phyloP scores from a whole-genome alignment of 129 eudicot species.

The Lonicera japonica region DNA sequence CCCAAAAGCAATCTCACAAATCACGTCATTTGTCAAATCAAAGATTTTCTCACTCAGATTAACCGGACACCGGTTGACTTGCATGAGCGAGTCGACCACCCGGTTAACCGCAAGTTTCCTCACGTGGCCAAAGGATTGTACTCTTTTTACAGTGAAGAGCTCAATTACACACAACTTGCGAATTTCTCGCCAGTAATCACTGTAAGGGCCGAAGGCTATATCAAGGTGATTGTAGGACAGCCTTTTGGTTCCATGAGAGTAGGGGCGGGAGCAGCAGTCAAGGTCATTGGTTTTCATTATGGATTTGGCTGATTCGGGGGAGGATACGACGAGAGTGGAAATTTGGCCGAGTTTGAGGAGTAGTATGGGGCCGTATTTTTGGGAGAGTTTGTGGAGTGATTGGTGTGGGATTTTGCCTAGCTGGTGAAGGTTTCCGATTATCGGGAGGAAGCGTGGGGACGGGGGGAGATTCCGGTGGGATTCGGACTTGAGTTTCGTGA shows the following conservation, averaged over 20 bases:
- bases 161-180: slow-evolving; percentile 25
- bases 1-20: slow-evolving; percentile 19
- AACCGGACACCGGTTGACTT: not conserved
- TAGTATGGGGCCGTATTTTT: slow-evolving; percentile 28
- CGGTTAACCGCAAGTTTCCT: slow-evolving; percentile 10
- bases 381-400: slow-evolving; percentile 19
- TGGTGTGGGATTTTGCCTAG: slow-evolving; percentile 15
- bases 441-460: slow-evolving; percentile 29
- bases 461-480: slow-evolving; percentile 21
- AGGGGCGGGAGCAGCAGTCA: slow-evolving; percentile 18
- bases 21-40: not conserved
- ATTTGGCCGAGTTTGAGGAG: slow-evolving; percentile 18
- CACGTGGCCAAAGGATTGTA: slow-evolving; percentile 6
- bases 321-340: slow-evolving; percentile 24
- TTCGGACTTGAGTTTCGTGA: not conserved
- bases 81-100: slow-evolving; percentile 1
- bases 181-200: slow-evolving; percentile 31
- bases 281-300: slow-evolving; percentile 26
- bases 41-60: slow-evolving; percentile 4
- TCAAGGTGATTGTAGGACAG: slow-evolving; percentile 14
- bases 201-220: slow-evolving; percentile 28
- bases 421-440: slow-evolving; percentile 41
- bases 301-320: slow-evolving; percentile 22
- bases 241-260: not conserved
- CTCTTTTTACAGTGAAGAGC: slow-evolving; percentile 21